phyloP scores from a whole-genome alignment of 2,329 filamentous ascomycete species.

The Coccinonectria pachysandricola region DNA sequence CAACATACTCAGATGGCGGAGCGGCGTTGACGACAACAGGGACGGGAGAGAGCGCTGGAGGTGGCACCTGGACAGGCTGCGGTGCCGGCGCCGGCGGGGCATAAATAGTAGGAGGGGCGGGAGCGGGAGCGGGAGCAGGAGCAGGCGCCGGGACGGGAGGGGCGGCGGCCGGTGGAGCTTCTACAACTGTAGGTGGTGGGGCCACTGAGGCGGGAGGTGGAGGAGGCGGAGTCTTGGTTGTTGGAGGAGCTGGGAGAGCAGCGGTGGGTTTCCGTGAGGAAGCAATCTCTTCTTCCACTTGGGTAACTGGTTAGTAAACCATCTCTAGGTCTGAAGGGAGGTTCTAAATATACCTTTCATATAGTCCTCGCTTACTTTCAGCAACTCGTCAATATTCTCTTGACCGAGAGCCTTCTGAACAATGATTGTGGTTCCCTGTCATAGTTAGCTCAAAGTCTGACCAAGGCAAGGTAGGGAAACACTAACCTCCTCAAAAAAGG shows the following conservation, averaged over 20 bases:
- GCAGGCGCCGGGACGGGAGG: constrained; percentile 5
- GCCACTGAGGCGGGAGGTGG: constrained; percentile 12
- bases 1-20: constrained; percentile 30
- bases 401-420: constrained; percentile 79
- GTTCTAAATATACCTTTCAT: constrained; percentile 52
- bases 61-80: constrained; percentile 5
- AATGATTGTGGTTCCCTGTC: constrained; percentile 66
- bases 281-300: constrained; percentile 10
- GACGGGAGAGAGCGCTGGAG: constrained; percentile 10
- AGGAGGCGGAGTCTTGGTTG: constrained; percentile 32
- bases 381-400: constrained; percentile 82
- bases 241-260: constrained; percentile 21
- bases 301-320: constrained; percentile 2
- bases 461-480: rapidly evolving
- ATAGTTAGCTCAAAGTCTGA: constrained; percentile 9
- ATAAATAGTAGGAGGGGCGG: constrained; percentile 1
- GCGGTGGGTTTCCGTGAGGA: constrained; percentile 6
- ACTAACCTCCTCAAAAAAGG: constrained; percentile 74
- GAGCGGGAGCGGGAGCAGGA: constrained; percentile 2
- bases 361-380: constrained; percentile 72
- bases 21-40: constrained; percentile 25
- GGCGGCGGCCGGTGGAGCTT: constrained; percentile 14
- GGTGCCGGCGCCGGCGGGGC: constrained; percentile 6
- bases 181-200: no score
- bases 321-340: no score